Base-by-base conservation (phyloP, 352 stramenopile genomes). In the Bremia lactucae region DNA sequence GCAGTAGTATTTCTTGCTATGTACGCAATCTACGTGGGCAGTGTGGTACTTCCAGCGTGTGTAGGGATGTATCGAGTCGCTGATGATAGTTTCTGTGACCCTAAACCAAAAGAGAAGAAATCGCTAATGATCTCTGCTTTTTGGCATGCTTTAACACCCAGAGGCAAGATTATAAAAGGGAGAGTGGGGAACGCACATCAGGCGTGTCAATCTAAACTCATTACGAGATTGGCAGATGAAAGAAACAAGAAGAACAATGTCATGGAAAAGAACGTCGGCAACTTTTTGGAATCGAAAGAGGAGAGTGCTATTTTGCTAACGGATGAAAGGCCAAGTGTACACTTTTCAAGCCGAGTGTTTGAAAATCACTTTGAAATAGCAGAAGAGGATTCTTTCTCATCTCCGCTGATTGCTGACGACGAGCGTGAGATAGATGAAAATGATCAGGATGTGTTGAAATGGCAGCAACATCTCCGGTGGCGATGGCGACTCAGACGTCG, bases 381-480 rank as follows among this genome's bases (percentile, higher is more conserved):
- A 42, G 64, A 73, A 3, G 62, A 74, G 2, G 62, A 82, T 10
- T 63, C 59, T 1, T 49, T 87, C 2, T 75, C 62, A 6, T 82
- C 74, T 9, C 72, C 74, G 13, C 34, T 87, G 35, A 80, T 91
- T 36, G 51, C 68, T 1, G 54, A 80, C 16, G 59, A 54, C 10
- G 67, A 84, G 2, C 50, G 59, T n/a, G 53, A 54, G 31, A 13
- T 23, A 13, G 46, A 46, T 21, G 26, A 42, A 16, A 35, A 69
- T 15, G 59, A 85, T 21, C 36, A 62, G 0, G 40, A 65, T 31
- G 63, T 67, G 44, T 69, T 65, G 10, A 72, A 85, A 51, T 89
- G 73, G 71, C 62, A 74, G 4, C 67, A 85, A 5, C 69, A 89
- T 36, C 48, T 85, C 42, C 67, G 76, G 16, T 89, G 73, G 76